Base-by-base conservation (phyloP, 2,329 filamentous ascomycete genomes). In the Stachybotrys chlorohalonatus region DNA sequence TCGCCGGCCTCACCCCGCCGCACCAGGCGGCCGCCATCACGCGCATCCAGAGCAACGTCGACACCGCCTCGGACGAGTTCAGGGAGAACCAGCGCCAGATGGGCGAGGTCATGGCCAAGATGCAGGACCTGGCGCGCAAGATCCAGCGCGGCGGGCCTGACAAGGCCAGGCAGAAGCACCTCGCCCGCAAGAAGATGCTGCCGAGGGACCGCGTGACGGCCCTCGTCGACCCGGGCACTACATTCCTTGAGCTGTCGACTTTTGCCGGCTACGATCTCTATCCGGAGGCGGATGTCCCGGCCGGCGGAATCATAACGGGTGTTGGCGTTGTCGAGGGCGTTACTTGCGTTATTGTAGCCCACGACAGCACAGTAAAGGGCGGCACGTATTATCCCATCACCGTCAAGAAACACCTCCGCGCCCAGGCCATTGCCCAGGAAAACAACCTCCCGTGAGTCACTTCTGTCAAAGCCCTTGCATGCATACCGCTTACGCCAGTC, bases 301-400 rank as follows among this genome's bases (percentile, higher is more conserved):
- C 90, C 0, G 94, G 87, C 31, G 93, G 91, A 7, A 94, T 99
- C 61, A 90, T 99, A 56, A 95, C 94, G 0, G 94, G 93, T 1
- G 84, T 97, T 53, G 93, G 93, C 3, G 87, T 88, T 2, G 89
- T 99, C 31, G 88, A 94, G 68, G 93, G 93, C 13, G 90, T 96
- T 31, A 87, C 85, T 47, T 97, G 93, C 70, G 87, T 96, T 75
- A 89, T 97, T 63, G 89, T 96, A 52, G 92, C 91, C 55, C 96
- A 97, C 68, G 93, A 96, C 69, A 95, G 90, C 74, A 96, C 93
- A 16, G 93, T 97, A 66, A 99, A 97, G 74, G 93, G 93, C 53
- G 93, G 93, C 30, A 95, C 93, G 1, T 99, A 99, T 73, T 97
- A 93, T 67, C 93, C 93, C 1, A 90, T 97, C 63, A 99, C 93